Conservation (phyloP, 2,329 filamentous ascomycete species). For the Pseudocercospora fijiensis region DNA sequence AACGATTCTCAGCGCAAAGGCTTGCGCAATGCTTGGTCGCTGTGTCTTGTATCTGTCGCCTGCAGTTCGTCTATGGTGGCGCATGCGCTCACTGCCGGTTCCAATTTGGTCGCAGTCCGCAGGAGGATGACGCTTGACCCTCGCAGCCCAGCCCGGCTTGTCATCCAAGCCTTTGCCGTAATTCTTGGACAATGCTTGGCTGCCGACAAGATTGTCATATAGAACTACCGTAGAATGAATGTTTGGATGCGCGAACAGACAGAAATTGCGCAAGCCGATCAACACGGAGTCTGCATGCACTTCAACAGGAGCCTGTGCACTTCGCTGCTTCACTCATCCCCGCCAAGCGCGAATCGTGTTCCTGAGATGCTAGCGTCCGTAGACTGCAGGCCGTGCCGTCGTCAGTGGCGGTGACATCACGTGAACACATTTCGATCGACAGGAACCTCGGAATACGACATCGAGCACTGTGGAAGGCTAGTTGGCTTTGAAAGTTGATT, state of each 20-base stretch:
- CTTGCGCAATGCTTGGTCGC: neutral
- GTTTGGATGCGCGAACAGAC: neutral
- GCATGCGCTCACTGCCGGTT: conserved; percentile 6
- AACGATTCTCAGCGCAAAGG: neutral
- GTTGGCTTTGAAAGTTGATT: neutral
- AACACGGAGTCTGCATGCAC: neutral
- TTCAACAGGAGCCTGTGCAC: conserved; percentile 2
- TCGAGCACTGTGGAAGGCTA: neutral
- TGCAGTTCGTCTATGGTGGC: neutral
- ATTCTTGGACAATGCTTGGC: neutral
- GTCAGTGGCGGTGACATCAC: neutral
- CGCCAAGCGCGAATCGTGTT: conserved; percentile 1
- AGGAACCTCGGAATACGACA: neutral
- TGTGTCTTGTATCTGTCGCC: conserved; percentile 3
- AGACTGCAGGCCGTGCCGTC: neutral
- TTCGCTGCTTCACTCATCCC: neutral
- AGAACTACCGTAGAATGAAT: neutral
- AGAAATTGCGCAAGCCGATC: neutral
- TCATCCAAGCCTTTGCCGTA: neutral
- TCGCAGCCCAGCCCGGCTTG: neutral
- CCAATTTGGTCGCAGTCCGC: neutral
- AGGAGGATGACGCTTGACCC: neutral
- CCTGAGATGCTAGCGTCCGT: neutral
- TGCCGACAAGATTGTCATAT: neutral
- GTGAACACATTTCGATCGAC: conserved; percentile 1